These are phyloP conservation scores for Benincasa hispida DNA, from an alignment of 306 rosid species.

Conservation along the genomic window DNA sequence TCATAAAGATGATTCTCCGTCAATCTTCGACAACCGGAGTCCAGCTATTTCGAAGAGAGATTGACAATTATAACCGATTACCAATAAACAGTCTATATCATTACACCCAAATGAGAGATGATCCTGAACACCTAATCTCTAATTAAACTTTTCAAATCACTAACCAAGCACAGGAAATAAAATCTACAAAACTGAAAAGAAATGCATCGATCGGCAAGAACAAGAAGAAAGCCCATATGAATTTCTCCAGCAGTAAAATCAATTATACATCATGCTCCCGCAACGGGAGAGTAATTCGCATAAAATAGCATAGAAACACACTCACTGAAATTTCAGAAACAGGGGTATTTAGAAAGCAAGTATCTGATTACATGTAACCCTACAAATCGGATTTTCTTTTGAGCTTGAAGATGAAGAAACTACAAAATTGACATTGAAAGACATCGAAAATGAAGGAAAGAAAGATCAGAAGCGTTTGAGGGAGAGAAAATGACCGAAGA, in stretches of 20 bases:
- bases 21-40: background rate
- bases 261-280: background rate
- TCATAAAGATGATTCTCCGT: background rate
- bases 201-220: background rate
- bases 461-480: background rate
- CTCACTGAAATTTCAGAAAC: background rate
- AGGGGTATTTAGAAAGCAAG: constrained; percentile 5
- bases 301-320: background rate
- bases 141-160: background rate
- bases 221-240: background rate
- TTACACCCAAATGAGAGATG: background rate
- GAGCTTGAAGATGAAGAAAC: background rate
- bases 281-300: background rate
- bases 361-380: background rate
- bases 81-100: background rate
- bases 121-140: background rate
- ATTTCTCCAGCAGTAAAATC: background rate
- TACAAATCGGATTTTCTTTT: background rate
- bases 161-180: background rate
- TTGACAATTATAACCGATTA: background rate
- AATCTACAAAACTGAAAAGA: background rate
- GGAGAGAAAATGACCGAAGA: constrained; percentile 18
- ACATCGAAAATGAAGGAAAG: background rate
- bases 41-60: background rate
- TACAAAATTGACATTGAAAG: background rate